Conservation (phyloP, 1,139 yeast species). For the Candida smagusa region DNA sequence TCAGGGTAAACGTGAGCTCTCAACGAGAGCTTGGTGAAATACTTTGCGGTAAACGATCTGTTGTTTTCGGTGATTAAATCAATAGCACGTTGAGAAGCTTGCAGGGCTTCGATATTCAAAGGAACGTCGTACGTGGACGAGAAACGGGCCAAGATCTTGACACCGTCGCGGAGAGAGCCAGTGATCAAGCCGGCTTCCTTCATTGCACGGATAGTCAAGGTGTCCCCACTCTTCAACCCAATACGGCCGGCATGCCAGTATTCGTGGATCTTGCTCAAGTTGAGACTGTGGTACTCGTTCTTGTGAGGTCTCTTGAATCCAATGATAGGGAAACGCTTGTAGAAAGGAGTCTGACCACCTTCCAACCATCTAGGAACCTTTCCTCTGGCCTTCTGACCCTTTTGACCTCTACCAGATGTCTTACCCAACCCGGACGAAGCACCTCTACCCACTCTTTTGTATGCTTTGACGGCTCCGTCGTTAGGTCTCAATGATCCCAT, state of each 20-base stretch:
- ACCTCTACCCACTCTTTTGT: conserved; percentile 91
- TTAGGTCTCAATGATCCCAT: conserved; percentile 39
- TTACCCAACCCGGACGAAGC: conserved; percentile 92
- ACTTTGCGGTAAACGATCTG: conserved; percentile 70
- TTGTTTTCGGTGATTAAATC: conserved; percentile 68
- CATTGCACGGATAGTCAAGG: conserved; percentile 62
- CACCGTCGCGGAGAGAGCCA: conserved; percentile 74
- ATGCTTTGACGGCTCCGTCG: conserved; percentile 38
- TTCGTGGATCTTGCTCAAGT: conserved; percentile 56
- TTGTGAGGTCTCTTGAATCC: conserved; percentile 72
- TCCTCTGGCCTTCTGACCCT: conserved; percentile 97
- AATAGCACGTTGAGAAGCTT: conserved; percentile 76
- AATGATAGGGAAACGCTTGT: conserved; percentile 82
- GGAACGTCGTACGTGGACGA: conserved; percentile 54
- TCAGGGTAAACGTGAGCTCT: conserved; percentile 77
- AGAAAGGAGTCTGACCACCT: conserved; percentile 98
- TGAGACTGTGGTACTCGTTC: conserved; percentile 49
- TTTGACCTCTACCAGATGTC: conserved; percentile 96
- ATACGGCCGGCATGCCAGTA: conserved; percentile 70
- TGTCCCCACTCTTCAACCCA: conserved; percentile 59
- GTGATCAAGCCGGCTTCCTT: conserved; percentile 68
- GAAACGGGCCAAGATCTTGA: conserved; percentile 75
- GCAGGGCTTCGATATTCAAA: conserved; percentile 73
- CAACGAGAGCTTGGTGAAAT: conserved; percentile 64
- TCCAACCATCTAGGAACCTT: conserved; percentile 91